These are phyloP conservation scores for Sungouiozyma intestinalis DNA, from an alignment of 805 yeast genomes.

Conservation along the genomic window DNA sequence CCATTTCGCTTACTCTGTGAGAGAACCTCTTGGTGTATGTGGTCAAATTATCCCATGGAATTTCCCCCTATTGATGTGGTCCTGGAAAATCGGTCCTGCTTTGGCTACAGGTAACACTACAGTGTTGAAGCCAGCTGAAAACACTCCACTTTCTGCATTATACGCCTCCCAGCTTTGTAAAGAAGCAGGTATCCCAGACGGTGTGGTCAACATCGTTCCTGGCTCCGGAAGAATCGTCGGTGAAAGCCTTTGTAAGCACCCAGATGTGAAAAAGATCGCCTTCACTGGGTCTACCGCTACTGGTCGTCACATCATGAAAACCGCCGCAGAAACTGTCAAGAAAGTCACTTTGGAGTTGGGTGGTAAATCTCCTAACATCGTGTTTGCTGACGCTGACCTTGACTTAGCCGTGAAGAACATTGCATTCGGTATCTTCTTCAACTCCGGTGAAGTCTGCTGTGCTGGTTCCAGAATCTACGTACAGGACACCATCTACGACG, in stretches of 20 bases:
- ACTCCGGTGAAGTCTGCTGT: constrained; percentile 93
- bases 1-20: constrained; percentile 69
- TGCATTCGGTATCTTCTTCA: constrained; percentile 76
- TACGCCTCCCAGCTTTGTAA: constrained; percentile 56
- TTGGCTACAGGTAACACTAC: constrained; percentile 83
- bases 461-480: constrained; percentile 90
- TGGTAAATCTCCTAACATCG: constrained; percentile 90
- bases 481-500: constrained; percentile 76
- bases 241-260: constrained; percentile 66
- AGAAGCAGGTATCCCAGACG: constrained; percentile 86
- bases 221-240: constrained; percentile 86
- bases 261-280: constrained; percentile 78
- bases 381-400: constrained; percentile 77
- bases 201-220: constrained; percentile 78
- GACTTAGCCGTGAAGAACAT: constrained; percentile 67
- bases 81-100: constrained; percentile 94
- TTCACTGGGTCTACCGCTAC: constrained; percentile 93
- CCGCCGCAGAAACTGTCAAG: constrained; percentile 75
- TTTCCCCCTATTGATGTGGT: constrained; percentile 86
- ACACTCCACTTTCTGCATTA: constrained; percentile 83
- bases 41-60: constrained; percentile 97
- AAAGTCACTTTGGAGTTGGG: constrained; percentile 92
- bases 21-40: constrained; percentile 90
- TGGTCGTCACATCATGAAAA: constrained; percentile 73
- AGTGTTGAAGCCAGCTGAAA: constrained; percentile 84